These are phyloP conservation scores for Trametes cingulata DNA, from an alignment of 768 basidiomycete species.

Conservation along the genomic window DNA sequence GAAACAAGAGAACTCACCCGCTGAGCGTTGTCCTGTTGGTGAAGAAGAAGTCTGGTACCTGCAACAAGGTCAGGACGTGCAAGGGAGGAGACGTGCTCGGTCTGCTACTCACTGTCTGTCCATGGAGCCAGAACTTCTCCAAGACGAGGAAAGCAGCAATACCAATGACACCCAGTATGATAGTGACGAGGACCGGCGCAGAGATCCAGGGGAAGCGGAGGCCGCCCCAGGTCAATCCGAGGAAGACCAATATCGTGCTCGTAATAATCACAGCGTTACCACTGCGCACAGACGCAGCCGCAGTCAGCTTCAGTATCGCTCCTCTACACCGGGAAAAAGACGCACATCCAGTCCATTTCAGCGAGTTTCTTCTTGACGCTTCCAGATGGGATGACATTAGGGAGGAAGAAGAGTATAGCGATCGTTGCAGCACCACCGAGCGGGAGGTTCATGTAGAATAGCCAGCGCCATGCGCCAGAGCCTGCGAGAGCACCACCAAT, in stretches of 20 bases:
- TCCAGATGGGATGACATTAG: constrained; percentile 25
- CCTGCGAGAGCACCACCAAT: constrained; percentile 31
- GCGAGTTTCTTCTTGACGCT: constrained; percentile 30
- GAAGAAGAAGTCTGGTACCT: constrained; percentile 17
- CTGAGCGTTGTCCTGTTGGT: constrained; percentile 14
- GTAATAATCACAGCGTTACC: constrained; percentile 27
- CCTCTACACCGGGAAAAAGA: background rate
- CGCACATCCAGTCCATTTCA: constrained; percentile 41
- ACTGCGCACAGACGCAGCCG: constrained; percentile 17
- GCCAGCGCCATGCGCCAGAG: constrained; percentile 17
- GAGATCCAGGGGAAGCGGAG: constrained; percentile 38
- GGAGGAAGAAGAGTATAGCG: background rate
- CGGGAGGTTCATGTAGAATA: constrained; percentile 22
- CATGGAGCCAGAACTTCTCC: constrained; percentile 30
- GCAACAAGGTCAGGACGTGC: background rate
- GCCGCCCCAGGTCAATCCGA: constrained; percentile 38
- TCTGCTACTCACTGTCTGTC: constrained; percentile 26
- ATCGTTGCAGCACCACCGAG: constrained; percentile 2
- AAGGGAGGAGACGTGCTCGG: background rate
- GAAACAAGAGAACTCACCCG: background rate
- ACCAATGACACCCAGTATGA: constrained; percentile 36
- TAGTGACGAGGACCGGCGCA: constrained; percentile 35
- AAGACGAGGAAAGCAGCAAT: constrained; percentile 36
- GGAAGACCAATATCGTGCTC: constrained; percentile 18
- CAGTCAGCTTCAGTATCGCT: background rate